Evolutionary conservation across 345 rosid genomes (phyloP), one percentile per base, ranked within the genome.

Genomic region (Rhodamnia rubescens): DNA sequence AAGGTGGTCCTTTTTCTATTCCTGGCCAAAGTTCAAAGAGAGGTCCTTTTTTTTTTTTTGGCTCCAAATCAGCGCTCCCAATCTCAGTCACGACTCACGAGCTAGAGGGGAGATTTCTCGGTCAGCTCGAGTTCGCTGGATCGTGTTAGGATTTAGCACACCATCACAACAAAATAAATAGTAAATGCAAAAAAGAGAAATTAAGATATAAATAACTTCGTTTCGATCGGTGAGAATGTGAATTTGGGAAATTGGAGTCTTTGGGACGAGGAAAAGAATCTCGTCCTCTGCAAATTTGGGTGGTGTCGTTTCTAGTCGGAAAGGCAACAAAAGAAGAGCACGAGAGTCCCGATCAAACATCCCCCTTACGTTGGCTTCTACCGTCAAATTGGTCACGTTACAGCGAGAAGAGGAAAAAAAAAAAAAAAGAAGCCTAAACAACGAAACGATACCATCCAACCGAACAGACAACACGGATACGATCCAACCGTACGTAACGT

Each of bases 11-110:
- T 64, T 64, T 27, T 8, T 32, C 24, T 32, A 32, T 64, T 64
- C 44, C 44, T 1, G 24, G 40, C 44, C 44, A 8, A 32, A 32
- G 75, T 32, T 32, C 75, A 64, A 29, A 64, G 1, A 1, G 22
- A 7, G 42, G 18, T 2, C 22, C 21, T 16, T 16, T 5, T 5
- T 2, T 16, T 20, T 8, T 29, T 7, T 15, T 8, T 0, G 0
- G 5, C 22, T 29, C 1, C 0, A 16, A 32, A 32, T 53, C 22
- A 2, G 56, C 56, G 2, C 56, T 53, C 21, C 18, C 21, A 7
- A 3, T 18, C 55, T 53, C 2, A 6, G 14, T 6, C 55, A 2
- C 55, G 55, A 2, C 7, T 6, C 55, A 2, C 21, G 55, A 53
- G 55, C 22, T 7, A 2, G 55, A 53, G 22, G 7, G 54, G 22